phyloP scores from a whole-genome alignment of 1,284 basidiomycete species.

The Melanopsichium pennsylvanicum region DNA sequence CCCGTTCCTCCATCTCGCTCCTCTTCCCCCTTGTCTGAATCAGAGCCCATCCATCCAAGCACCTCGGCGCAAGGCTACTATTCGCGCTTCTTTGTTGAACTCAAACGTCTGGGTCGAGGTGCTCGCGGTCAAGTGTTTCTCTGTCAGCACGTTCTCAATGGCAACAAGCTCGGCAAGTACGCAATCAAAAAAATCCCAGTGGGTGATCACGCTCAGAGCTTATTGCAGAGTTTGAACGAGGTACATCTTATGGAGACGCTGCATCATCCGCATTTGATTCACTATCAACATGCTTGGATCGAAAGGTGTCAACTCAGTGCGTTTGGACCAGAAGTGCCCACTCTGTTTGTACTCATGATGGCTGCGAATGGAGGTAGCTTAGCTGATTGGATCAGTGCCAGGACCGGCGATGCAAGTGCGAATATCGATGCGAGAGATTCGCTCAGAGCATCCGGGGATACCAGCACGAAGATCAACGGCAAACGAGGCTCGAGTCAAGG shows the following conservation, averaged over 20 bases:
- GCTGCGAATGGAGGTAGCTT: constrained; percentile 64
- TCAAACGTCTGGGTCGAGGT: constrained; percentile 85
- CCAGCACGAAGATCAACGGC: too few relatives aligned
- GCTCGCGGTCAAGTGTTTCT: constrained; percentile 88
- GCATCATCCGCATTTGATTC: constrained; percentile 88
- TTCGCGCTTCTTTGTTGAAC: constrained; percentile 83
- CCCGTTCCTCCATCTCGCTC: constrained; percentile 8
- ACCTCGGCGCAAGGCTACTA: constrained; percentile 68
- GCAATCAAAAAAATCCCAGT: constrained; percentile 96
- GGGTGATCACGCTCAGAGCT: constrained; percentile 70
- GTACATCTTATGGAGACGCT: constrained; percentile 84
- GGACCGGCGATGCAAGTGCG: constrained; percentile 21
- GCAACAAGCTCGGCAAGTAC: constrained; percentile 75
- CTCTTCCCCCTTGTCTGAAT: constrained; percentile 9
- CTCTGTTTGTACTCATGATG: constrained; percentile 63
- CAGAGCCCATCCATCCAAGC: constrained; percentile 20
- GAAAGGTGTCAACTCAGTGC: constrained; percentile 68
- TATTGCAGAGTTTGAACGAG: constrained; percentile 66
- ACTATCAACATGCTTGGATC: constrained; percentile 94
- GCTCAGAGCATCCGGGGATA: too few relatives aligned
- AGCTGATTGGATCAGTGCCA: constrained; percentile 58
- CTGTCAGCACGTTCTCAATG: constrained; percentile 83
- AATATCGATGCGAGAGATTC: background rate
- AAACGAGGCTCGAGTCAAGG: too few relatives aligned
- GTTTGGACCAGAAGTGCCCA: constrained; percentile 59